phyloP scores from a whole-genome alignment of 2,329 filamentous ascomycete species.

The Paracamarosporium sp. region DNA sequence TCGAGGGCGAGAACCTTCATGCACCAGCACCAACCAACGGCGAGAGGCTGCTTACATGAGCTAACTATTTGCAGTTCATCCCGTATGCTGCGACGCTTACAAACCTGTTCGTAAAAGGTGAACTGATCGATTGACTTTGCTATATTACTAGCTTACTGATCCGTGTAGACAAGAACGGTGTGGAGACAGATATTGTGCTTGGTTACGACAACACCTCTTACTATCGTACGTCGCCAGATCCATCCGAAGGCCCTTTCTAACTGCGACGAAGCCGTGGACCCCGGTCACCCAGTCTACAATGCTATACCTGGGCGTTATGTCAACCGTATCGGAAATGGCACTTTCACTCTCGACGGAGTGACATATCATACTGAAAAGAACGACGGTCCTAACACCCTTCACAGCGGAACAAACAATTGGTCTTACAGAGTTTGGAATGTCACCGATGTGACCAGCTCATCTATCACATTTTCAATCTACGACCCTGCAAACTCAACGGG shows the following conservation, averaged over 20 bases:
- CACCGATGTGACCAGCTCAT: constrained; percentile 28
- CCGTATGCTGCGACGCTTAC: constrained; percentile 42
- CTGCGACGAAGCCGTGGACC: constrained; percentile 36
- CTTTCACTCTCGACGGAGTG: constrained; percentile 35
- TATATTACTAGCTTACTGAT: constrained; percentile 15
- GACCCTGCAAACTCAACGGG: constrained; percentile 40
- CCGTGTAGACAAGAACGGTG: constrained; percentile 33
- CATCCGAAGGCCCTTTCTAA: constrained; percentile 4
- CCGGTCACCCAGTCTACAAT: constrained; percentile 44
- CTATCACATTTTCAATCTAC: constrained; percentile 39
- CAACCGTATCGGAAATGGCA: constrained; percentile 43
- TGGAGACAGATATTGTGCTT: constrained; percentile 39
- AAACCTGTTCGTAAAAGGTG: constrained; percentile 42
- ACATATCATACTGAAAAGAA: constrained; percentile 37
- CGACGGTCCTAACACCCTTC: constrained; percentile 42
- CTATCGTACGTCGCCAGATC: constrained; percentile 33
- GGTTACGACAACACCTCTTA: constrained; percentile 44
- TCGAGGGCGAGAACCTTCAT: not conserved
- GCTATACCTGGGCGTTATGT: constrained; percentile 42
- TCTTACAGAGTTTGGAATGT: constrained; percentile 39
- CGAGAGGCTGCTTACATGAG: not conserved
- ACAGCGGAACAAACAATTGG: constrained; percentile 45
- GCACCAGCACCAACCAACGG: not conserved
- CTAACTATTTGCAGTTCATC: constrained; percentile 32
- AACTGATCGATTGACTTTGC: not conserved